Evolutionary conservation across 1,139 yeast genomes (phyloP), one percentile per base, ranked within the genome.

Genomic region (Chernovozyma aurita): DNA sequence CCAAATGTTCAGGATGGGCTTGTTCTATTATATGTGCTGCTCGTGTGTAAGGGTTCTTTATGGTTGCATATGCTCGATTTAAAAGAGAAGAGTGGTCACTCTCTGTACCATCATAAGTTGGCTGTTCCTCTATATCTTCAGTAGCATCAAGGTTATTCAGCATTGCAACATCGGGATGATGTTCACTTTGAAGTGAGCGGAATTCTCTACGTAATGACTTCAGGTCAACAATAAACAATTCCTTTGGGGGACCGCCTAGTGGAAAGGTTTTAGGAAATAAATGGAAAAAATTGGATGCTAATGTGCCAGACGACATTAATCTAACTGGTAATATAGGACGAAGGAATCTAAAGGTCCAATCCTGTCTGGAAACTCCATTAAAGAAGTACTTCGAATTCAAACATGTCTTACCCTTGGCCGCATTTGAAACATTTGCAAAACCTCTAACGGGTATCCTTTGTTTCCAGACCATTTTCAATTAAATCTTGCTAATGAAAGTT

Each of bases 201-300:
- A 80, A 90, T 53, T 92, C 98, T 40, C 78, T 71, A 36, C 95
- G 73, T 36, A 92, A 66, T 11, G 60, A 52, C 37, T 69, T 63
- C 9, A 65, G 52, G 46, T 85, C 78, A 12, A 87, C 59, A 5
- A 57, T 50, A 61, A 88, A 90, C 18, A 75, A 58, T 20, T 80
- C 81, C 3, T 53, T 45, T 1, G 88, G 86, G 1, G 94, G 92
- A 2, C 81, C 78, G 0, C 84, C 83, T 2, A 66, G 40, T 0
- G 88, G 85, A 44, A 86, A 81, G 0, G 85, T 77, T 48, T 72
- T 64, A 1, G 97, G 97, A 56, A 92, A 92, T 21, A 85, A 55
- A 20, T 68, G 59, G 54, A 80, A 90, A 14, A 13, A 18, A 22
- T 24, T 34, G 11, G 24, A 16, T 8, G 22, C 12, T 11, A 20